Conservation (phyloP, 495 filamentous ascomycete species). For the Beverwykella pulmonaria region DNA sequence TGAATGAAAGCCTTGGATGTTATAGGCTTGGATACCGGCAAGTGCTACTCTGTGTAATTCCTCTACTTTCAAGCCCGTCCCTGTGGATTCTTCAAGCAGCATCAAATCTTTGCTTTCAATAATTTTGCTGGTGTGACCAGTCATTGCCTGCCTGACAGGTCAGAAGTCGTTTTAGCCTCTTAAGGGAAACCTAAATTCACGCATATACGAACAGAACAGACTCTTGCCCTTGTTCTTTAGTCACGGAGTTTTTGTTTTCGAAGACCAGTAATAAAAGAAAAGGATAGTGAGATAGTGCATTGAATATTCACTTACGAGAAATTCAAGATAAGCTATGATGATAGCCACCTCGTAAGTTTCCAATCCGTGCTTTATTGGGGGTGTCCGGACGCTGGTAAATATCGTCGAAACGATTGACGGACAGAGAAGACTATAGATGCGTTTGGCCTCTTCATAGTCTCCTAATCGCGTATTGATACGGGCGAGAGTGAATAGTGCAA, state of each 20-base stretch:
- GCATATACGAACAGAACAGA: too few species aligned
- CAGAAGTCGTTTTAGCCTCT: neutral
- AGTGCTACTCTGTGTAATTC: neutral
- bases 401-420: neutral
- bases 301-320: neutral
- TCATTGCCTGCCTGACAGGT: neutral
- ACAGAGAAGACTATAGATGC: neutral
- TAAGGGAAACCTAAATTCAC: too few species aligned
- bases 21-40: neutral
- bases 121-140: neutral
- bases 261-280: too few species aligned
- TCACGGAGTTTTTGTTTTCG: too few species aligned
- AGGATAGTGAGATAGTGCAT: too few species aligned
- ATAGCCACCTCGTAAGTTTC: neutral
- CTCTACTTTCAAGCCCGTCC: neutral
- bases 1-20: neutral
- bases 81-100: neutral
- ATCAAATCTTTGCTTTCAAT: neutral
- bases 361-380: too few species aligned
- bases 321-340: neutral
- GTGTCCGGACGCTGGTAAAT: too few species aligned
- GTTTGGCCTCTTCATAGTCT: slow-evolving; percentile 7
- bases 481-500: neutral
- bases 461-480: slow-evolving; percentile 6
- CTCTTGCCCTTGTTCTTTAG: too few species aligned